Evolutionary conservation across 495 filamentous ascomycete species (phyloP).

Genomic region (Hypomontagnella monticulosa): DNA sequence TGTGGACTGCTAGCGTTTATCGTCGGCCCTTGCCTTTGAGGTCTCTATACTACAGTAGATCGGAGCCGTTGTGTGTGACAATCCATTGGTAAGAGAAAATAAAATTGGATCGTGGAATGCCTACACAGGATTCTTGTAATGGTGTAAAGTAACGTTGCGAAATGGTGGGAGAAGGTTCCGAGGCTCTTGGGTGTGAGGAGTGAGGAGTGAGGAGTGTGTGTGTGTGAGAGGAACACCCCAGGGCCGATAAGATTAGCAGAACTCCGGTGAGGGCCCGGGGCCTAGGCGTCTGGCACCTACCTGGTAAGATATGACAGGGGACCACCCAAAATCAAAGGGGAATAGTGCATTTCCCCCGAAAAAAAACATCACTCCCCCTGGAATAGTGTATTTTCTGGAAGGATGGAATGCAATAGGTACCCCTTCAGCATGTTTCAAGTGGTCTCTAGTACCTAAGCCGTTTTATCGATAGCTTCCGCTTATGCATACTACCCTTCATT

Average conservation of each 20-base stretch:
- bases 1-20: conserved; percentile 23
- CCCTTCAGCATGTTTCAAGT: neutral
- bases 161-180: conserved; percentile 28
- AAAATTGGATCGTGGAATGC: conserved; percentile 31
- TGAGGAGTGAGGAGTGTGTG: no score
- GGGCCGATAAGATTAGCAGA: neutral
- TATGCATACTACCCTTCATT: conserved; percentile 7
- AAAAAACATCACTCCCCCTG: neutral
- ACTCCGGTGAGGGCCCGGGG: neutral
- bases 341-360: conserved; percentile 7
- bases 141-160: conserved; percentile 47
- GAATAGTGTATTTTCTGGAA: conserved; percentile 1
- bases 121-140: conserved; percentile 18
- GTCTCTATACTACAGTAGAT: conserved; percentile 17
- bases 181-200: neutral
- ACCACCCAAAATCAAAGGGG: conserved; percentile 7
- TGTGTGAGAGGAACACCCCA: neutral
- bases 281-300: no score
- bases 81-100: conserved; percentile 32
- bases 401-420: conserved; percentile 2
- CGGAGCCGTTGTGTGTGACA: conserved; percentile 29
- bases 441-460: no score
- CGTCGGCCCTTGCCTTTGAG: conserved; percentile 15
- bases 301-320: neutral
- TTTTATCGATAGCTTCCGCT: neutral